Evolutionary conservation across 495 filamentous ascomycete species (phyloP).

Genomic region (Penicillium soppii): DNA sequence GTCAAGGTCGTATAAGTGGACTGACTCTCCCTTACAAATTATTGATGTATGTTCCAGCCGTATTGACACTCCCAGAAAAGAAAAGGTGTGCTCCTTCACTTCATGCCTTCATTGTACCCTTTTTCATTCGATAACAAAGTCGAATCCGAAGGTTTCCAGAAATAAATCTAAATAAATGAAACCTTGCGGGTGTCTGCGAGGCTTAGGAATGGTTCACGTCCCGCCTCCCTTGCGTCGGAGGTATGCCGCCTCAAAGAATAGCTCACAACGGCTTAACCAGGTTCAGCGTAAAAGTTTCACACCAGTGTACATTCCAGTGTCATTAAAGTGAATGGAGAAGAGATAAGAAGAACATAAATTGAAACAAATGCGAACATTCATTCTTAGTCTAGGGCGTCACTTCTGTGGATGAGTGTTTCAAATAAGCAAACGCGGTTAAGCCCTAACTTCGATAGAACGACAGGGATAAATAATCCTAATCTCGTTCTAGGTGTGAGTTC

Average conservation of each 20-base stretch:
- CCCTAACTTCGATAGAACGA: neutral
- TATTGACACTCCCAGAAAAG: neutral
- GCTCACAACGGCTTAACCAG: slow-evolving; percentile 8
- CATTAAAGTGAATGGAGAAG: neutral
- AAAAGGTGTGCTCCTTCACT: neutral
- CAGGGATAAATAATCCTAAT: neutral
- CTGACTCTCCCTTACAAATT: neutral
- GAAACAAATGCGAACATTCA: neutral
- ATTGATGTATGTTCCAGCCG: neutral
- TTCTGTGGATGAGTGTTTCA: neutral
- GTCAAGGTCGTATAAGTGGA: neutral
- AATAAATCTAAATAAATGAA: neutral
- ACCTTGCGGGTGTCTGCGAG: slow-evolving; percentile 10
- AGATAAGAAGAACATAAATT: neutral
- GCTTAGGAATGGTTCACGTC: slow-evolving; percentile 5
- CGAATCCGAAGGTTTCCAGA: slow-evolving; percentile 1
- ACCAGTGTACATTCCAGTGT: slow-evolving; percentile 7
- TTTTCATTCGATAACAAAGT: neutral
- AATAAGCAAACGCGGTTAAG: neutral
- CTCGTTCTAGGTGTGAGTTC: too few relatives aligned
- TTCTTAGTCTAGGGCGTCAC: neutral
- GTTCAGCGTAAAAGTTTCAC: neutral
- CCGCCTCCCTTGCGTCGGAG: slow-evolving; percentile 29
- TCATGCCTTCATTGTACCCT: neutral
- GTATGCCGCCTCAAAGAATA: slow-evolving; percentile 16